Evolutionary conservation across 2,329 filamentous ascomycete species (phyloP), one percentile per base, ranked within the genome.

Genomic region (Beauveria australis): DNA sequence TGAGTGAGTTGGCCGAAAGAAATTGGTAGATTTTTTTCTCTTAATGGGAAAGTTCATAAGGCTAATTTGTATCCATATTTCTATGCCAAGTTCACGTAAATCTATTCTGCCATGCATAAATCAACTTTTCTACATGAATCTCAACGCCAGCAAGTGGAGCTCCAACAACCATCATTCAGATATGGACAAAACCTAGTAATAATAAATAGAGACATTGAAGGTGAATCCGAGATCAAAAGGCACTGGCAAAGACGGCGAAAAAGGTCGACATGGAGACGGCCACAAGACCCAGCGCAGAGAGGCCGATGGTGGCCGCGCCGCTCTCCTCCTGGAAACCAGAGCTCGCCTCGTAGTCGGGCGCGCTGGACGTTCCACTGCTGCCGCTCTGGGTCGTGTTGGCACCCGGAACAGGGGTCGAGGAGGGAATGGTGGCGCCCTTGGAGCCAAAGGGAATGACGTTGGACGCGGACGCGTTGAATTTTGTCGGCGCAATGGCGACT

Each of bases 401-500:
- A 62, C 72, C 74, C 1, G 76, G 71, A 19, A 74, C 78, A 0
- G 68, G 64, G 5, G 78, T 82, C 3, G 80, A 76, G 12, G 76
- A 80, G 1, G 81, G 81, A 37, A 84, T 83, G 3, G 68, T 64
- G 0, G 80, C 81, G 26, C 79, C 76, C 10, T 74, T 70, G 68
- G 76, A 82, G 19, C 75, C 63, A 64, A 84, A 84, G 2, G 79
- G 67, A 1, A 82, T 74, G 33, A 84, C 71, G 60, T 82, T 79
- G 46, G 75, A 76, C 8, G 70, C 65, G 1, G 79, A 81, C 1
- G 79, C 73, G 68, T 83, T 83, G 70, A 84, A 84, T 62, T 82
- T 74, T 12, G 83, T 83, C 18, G 75, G 73, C 4, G 82, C 83
- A 22, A 86, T 70, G 19, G 69, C 81, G 60, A 85, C 74, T 66